These are phyloP conservation scores for Phialophora tarda DNA, from an alignment of 2,329 filamentous ascomycete species.

Conservation along the genomic window DNA sequence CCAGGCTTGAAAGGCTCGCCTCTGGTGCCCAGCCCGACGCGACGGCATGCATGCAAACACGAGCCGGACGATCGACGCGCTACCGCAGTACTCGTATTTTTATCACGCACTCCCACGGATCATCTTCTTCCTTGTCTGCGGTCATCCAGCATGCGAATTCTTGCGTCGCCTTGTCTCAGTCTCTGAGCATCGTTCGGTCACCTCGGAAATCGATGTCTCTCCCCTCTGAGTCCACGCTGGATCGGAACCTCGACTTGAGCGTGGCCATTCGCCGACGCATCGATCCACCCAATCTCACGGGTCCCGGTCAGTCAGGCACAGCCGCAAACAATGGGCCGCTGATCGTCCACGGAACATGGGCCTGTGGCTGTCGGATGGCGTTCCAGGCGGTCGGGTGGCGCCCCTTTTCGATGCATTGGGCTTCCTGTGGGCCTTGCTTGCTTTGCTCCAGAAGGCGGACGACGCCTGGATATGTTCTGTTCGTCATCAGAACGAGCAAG, in stretches of 20 bases:
- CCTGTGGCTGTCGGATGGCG: constrained; percentile 8
- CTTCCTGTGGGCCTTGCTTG: neutral
- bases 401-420: constrained; percentile 13
- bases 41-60: neutral
- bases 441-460: constrained; percentile 1
- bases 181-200: neutral
- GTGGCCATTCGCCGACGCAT: constrained; percentile 15
- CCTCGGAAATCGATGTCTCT: constrained; percentile 19
- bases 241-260: neutral
- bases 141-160: neutral
- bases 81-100: neutral
- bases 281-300: constrained; percentile 21
- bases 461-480: neutral
- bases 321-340: constrained; percentile 21
- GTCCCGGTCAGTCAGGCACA: constrained; percentile 24
- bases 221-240: neutral
- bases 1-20: neutral
- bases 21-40: neutral
- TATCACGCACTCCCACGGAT: neutral
- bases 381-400: constrained; percentile 16
- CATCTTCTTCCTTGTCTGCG: neutral
- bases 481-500: constrained; percentile 8
- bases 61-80: neutral
- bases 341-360: constrained; percentile 16
- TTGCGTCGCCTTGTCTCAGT: neutral